Evolutionary conservation across 2,329 filamentous ascomycete genomes (phyloP), one percentile per base, ranked within the genome.

Genomic region (Leptodontidium sp.): DNA sequence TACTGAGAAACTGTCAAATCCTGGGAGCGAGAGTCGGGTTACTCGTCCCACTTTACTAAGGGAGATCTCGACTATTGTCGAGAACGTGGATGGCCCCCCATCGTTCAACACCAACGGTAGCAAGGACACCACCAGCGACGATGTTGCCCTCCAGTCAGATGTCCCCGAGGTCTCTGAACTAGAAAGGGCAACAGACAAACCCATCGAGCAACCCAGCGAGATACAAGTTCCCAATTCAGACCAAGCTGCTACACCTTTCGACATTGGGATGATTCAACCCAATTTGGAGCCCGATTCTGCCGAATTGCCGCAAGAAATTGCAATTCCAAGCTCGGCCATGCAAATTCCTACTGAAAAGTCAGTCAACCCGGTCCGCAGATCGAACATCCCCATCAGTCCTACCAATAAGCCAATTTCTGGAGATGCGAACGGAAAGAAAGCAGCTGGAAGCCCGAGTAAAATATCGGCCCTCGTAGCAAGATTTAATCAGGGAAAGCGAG

Each of bases 391-490:
- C 14, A 55, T 32, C 24, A 32, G 12, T 4, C 66, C 47, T 12
- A 55, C 43, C 5, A 29, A 43, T 32, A 26, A n/a, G 8, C 45
- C 45, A 38, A 38, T 7, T 43, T 32, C 62, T 32, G 35, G 40
- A 24, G 4, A 29, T 61, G 1, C 2, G 17, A 55, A 14, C 14
- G 6, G 29, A 50, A 64, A 29, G 5, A 66, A 59, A 29, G 15
- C 5, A 26, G 21, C 65, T 55, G 53, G 61, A 17, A 72, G 65
- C n/a, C 70, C 71, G 9, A 66, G 66, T 9, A 77, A 72, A 29
- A 74, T 78, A 21, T 77, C 72, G 63, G 73, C 74, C 53, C 67
- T 78, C 5, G 73, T 76, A 24, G 77, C 75, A 21, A 77, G 70
- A 58, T 78, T 77, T 52, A 72, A 75, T 40, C 55, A 59, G 21